Evolutionary conservation across 306 rosid species (phyloP).

Genomic region (Betula pendula): DNA sequence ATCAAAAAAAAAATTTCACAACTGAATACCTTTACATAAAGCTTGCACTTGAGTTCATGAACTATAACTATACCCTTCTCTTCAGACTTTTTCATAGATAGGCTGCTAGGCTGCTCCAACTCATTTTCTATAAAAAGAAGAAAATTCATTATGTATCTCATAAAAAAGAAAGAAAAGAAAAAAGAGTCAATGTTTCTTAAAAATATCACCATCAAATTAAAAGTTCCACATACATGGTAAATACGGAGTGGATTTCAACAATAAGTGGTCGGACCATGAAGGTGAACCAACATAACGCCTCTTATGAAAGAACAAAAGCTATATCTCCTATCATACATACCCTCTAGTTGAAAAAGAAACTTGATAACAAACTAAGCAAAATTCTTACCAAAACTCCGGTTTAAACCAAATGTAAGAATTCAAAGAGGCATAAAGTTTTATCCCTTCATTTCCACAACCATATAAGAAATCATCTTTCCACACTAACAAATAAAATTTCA

Average conservation of each 20-base stretch:
- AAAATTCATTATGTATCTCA: too few species aligned
- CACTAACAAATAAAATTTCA: too few species aligned
- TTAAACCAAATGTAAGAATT: neutral
- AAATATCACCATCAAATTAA: too few species aligned
- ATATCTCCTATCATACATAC: neutral
- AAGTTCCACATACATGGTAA: too few species aligned
- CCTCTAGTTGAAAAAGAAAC: conserved; percentile 1
- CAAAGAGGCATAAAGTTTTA: neutral
- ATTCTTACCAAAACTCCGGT: neutral
- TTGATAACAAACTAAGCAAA: too few species aligned
- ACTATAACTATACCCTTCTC: too few species aligned
- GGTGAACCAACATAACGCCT: neutral
- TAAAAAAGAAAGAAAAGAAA: too few species aligned
- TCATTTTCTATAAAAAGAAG: conserved; percentile 81
- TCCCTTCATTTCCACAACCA: neutral
- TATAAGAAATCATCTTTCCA: neutral
- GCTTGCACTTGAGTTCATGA: conserved; percentile 95
- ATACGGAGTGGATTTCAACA: neutral
- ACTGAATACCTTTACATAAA: conserved; percentile 77
- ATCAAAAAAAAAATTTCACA: neutral
- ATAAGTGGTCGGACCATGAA: neutral
- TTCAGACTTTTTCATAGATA: conserved; percentile 82
- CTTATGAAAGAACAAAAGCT: neutral
- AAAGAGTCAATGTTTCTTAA: too few species aligned
- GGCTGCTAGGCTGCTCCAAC: conserved; percentile 85